Percentiles rank a stretch among this genome's conserved stretches.
phyloP scores from a whole-genome alignment of 371 early-diverging fungal species.

The Rhizopus microsporus region DNA sequence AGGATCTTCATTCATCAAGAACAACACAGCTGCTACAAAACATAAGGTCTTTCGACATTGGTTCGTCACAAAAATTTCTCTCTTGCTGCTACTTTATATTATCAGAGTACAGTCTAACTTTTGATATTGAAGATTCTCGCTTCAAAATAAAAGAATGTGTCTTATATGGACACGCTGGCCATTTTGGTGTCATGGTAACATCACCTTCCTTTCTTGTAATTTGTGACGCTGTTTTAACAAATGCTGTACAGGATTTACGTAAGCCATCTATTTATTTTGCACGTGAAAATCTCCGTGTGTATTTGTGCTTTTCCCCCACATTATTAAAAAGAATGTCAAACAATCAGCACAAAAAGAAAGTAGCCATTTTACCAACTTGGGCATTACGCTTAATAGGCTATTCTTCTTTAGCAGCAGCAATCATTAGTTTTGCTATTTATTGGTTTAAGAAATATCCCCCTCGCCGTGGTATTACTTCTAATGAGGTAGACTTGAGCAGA shows the following conservation, averaged over 20 bases:
- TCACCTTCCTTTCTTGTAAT: too few species aligned
- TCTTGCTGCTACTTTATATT: too few species aligned
- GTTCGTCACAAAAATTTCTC: too few species aligned
- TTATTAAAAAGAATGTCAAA: slow-evolving; percentile 7
- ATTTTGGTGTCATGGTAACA: too few species aligned
- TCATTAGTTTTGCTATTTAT: slow-evolving; percentile 27
- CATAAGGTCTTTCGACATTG: too few species aligned
- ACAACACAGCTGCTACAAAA: too few species aligned
- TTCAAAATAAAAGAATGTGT: too few species aligned
- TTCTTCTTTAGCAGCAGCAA: slow-evolving; percentile 23
- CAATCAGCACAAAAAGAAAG: slow-evolving; percentile 9
- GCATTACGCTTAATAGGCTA: slow-evolving; percentile 21
- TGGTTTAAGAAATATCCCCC: slow-evolving; percentile 25
- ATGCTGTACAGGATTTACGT: not conserved
- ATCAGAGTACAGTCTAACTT: too few species aligned
- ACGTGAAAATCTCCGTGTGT: slow-evolving; percentile 5
- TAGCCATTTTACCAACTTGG: slow-evolving; percentile 20
- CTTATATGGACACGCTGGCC: too few species aligned
- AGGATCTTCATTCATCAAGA: too few species aligned
- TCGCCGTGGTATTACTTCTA: slow-evolving; percentile 14
- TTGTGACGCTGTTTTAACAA: too few species aligned
- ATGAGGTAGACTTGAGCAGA: slow-evolving; percentile 6
- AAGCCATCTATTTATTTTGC: not conserved
- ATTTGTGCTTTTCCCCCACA: slow-evolving; percentile 10
- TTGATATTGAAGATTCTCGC: too few species aligned